Base-by-base conservation (phyloP, 805 yeast genomes). In the Danielozyma ontarioensis region DNA sequence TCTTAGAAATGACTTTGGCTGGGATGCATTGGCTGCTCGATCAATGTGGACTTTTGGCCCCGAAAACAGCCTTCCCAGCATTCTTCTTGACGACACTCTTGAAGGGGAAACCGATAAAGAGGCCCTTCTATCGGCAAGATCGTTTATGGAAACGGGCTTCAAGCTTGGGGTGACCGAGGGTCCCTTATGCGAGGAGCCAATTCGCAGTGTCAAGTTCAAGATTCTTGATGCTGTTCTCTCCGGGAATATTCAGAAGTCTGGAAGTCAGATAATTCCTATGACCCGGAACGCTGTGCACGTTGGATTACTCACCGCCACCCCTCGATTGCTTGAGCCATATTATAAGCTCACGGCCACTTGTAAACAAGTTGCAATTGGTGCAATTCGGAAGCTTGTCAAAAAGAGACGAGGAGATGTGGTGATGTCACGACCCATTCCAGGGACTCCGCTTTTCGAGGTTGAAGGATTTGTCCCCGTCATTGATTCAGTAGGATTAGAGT, bases 401-500 rank as follows among this genome's bases (percentile, higher is more conserved):
- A 72, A 64, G 35, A 71, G 97, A 55, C 73, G 97, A 49, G 97
- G 97, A 3, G 43, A 45, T 37, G 51, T 76, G 0, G 40, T 64
- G 4, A 50, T 52, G 0, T 74, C 70, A 23, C 40, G 39, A 0
- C 78, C 86, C 2, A 74, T 90, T 15, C 78, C 78, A 0, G 96
- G 86, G 0, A 80, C 97, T 0, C 83, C 76, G 10, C 57, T 90
- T 7, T 76, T 68, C 46, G 69, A 64, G 37, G 61, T 87, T 0
- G 60, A 60, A 25, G 96, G 89, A 0, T 58, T 55, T 19, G 62
- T 93, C 0, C 98, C 98, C 0, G 93, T 85, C 1, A 83, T 93
- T 29, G 98, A 93, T 42, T 82, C 96, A 2, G 64, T 82, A 34
- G 98, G 97, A 0, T 68, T 93, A 29, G 96, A 86, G 50, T 78